Conservation (phyloP, 2,329 filamentous ascomycete genomes). For the Emergomyces pasteurianus region DNA sequence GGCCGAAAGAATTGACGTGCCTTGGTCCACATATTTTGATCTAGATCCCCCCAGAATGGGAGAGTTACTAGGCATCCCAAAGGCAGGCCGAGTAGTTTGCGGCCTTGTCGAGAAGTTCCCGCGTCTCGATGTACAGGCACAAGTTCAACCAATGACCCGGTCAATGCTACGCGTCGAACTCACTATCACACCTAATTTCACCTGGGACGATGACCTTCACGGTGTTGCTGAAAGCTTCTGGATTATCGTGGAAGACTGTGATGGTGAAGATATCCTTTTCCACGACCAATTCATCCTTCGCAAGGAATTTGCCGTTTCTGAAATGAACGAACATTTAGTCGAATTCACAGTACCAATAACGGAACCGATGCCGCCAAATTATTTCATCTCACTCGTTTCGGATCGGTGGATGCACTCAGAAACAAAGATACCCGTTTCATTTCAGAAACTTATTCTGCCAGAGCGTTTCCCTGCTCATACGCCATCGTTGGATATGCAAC, state of each 20-base stretch:
- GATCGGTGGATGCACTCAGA: conserved; percentile 99
- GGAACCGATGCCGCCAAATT: conserved; percentile 96
- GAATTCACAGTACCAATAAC: conserved; percentile 95
- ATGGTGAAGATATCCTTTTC: conserved; percentile 90
- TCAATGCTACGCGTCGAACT: conserved; percentile 86
- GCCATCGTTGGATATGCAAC: conserved; percentile 80
- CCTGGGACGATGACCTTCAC: conserved; percentile 86
- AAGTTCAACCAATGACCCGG: conserved; percentile 87
- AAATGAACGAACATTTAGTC: conserved; percentile 85
- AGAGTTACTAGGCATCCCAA: conserved; percentile 81
- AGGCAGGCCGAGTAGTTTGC: conserved; percentile 75
- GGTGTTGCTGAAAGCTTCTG: conserved; percentile 86
- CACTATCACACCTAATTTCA: conserved; percentile 84
- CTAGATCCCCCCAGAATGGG: conserved; percentile 94
- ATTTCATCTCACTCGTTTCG: conserved; percentile 90
- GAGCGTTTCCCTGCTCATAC: conserved; percentile 95
- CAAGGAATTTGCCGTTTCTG: conserved; percentile 72
- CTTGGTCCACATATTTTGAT: conserved; percentile 90
- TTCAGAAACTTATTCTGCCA: conserved; percentile 86
- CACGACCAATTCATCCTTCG: conserved; percentile 89
- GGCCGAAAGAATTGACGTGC: conserved; percentile 86
- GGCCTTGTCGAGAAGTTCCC: conserved; percentile 85
- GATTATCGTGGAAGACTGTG: conserved; percentile 94
- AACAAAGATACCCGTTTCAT: conserved; percentile 82
- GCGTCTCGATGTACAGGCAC: conserved; percentile 79